Percentiles rank a stretch among this genome's conserved stretches.
Evolutionary conservation across 805 yeast genomes (phyloP).

Genomic region (Pichia scutulata): DNA sequence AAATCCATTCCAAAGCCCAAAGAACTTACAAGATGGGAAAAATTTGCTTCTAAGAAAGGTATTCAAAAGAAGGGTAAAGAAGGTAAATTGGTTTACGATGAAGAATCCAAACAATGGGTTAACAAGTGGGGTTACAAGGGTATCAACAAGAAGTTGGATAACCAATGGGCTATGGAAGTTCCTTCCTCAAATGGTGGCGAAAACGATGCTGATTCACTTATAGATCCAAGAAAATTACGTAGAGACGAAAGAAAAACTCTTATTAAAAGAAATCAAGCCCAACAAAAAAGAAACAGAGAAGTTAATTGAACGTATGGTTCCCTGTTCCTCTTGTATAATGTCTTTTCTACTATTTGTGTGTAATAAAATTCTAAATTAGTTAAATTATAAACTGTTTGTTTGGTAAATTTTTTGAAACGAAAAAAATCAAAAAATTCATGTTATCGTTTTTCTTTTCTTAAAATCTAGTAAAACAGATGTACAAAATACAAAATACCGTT

Average conservation of each 20-base stretch:
- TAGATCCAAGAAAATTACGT: slow-evolving; percentile 79
- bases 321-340: not conserved
- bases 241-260: slow-evolving; percentile 81
- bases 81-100: slow-evolving; percentile 86
- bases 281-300: slow-evolving; percentile 64
- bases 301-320: not conserved
- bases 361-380: not conserved
- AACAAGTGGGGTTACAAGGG: slow-evolving; percentile 99
- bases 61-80: slow-evolving; percentile 83
- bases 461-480: not conserved
- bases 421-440: not conserved
- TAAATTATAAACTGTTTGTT: not conserved
- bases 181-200: slow-evolving; percentile 40
- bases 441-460: too few species aligned
- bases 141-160: slow-evolving; percentile 75
- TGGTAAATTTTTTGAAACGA: not conserved
- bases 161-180: slow-evolving; percentile 95
- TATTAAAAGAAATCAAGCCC: slow-evolving; percentile 76
- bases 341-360: slow-evolving; percentile 1
- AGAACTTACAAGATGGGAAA: slow-evolving; percentile 93
- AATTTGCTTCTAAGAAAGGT: slow-evolving; percentile 92
- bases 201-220: slow-evolving; percentile 42
- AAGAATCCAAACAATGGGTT: slow-evolving; percentile 88
- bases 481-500: too few species aligned
- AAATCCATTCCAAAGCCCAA: slow-evolving; percentile 90